Evolutionary conservation across 768 basidiomycete genomes (phyloP), one percentile per base, ranked within the genome.

Genomic region (Boletales sp.): DNA sequence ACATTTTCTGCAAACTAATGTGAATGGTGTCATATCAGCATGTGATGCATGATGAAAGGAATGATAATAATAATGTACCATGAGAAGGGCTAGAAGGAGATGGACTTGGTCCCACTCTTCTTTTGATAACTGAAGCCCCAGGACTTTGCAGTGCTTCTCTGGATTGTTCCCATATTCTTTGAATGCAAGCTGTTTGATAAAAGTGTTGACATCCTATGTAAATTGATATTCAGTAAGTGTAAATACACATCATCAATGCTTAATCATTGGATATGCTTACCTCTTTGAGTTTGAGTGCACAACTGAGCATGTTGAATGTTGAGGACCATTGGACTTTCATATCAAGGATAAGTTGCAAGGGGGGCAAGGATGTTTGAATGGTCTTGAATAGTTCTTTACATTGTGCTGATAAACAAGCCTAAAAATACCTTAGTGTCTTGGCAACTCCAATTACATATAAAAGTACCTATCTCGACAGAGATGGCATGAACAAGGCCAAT

Each of bases 261-360:
- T n/a, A n/a, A n/a, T n/a, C n/a, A n/a, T n/a, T n/a, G n/a, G 14
- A 28, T 49, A 32, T 32, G 8, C 35, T 49, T 36, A 49, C 50
- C 50, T 51, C 41, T 11, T 48, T 43, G 35, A 47, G 35, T 47
- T 46, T 13, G 1, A 52, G 31, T 18, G 36, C 25, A 2, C 8
- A 17, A 31, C 37, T 48, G 28, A 53, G 33, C 42, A 53, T 53
- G 21, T 13, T 25, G 42, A 53, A 53, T 31, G 47, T 44, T 3
- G 12, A 53, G 25, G 47, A 49, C 42, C 51, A 53, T 40, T 3
- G 33, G 25, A 53, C 51, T 42, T 54, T 51, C 45, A 51, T 51
- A 35, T 47, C 18, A 11, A 54, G 4, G 5, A 14, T 15, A 11
- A 54, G 44, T 45, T 54, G 49, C 30, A 54, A 21, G 7, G 42